Evolutionary conservation across 2,329 filamentous ascomycete species (phyloP).

Genomic region (Neofusicoccum kwambonambiense): DNA sequence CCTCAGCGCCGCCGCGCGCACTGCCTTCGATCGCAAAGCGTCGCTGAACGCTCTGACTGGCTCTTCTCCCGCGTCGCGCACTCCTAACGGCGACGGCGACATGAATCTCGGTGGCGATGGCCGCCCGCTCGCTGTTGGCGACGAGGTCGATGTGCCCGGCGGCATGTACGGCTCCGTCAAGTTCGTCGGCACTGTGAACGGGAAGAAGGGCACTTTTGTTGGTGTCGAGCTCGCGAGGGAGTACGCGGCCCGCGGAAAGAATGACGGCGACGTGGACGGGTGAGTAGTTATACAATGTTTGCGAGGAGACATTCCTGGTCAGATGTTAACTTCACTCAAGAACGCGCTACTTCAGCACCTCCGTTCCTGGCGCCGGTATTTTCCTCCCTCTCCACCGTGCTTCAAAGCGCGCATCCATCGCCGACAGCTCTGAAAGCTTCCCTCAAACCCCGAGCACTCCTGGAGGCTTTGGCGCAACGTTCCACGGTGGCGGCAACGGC

Average conservation of each 20-base stretch:
- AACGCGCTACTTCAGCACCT: constrained; percentile 76
- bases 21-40: constrained; percentile 64
- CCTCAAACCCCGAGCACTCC: constrained; percentile 70
- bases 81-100: neutral
- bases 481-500: constrained; percentile 16
- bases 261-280: constrained; percentile 95
- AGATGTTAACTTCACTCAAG: constrained; percentile 29
- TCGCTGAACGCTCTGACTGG: constrained; percentile 68
- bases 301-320: neutral
- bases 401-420: constrained; percentile 62
- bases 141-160: constrained; percentile 86
- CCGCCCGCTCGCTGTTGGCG: constrained; percentile 68
- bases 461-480: constrained; percentile 53
- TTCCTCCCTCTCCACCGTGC: constrained; percentile 87
- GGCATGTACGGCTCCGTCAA: constrained; percentile 88
- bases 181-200: constrained; percentile 81
- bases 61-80: constrained; percentile 31
- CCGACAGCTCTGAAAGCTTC: constrained; percentile 53
- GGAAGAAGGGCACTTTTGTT: constrained; percentile 88
- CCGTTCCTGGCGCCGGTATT: constrained; percentile 78
- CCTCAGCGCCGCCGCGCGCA: constrained; percentile 40
- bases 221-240: constrained; percentile 85
- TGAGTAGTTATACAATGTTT: constrained; percentile 44
- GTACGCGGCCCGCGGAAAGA: constrained; percentile 83
- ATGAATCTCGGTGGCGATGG: constrained; percentile 45